phyloP scores from a whole-genome alignment of 352 stramenopile species.

The Phytopythium delawarense region DNA sequence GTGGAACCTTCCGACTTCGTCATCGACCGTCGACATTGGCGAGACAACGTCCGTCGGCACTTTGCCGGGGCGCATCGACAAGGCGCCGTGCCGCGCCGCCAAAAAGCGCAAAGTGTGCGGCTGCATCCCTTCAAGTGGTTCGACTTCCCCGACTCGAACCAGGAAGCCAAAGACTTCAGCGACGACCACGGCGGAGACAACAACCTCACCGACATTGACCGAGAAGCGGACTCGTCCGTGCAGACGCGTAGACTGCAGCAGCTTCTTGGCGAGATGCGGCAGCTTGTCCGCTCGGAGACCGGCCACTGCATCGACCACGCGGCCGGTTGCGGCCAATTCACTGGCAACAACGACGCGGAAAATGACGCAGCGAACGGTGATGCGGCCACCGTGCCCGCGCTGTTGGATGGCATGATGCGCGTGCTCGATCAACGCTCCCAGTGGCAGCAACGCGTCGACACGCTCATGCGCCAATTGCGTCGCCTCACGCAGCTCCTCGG shows the following conservation, averaged over 20 bases:
- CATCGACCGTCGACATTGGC: background rate
- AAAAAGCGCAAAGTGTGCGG: background rate
- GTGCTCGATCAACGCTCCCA: slow-evolving; percentile 13
- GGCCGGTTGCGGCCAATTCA: background rate
- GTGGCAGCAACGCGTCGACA: slow-evolving; percentile 10
- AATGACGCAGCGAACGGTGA: background rate
- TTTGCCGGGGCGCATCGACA: background rate
- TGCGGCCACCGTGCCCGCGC: background rate
- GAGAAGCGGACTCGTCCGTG: background rate
- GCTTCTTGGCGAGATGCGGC: slow-evolving; percentile 1
- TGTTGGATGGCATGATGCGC: slow-evolving; percentile 13
- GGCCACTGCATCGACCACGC: background rate
- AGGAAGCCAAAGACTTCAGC: background rate
- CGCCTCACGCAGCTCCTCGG: slow-evolving; percentile 16
- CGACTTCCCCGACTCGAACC: background rate
- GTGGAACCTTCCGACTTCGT: background rate
- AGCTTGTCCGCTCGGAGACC: background rate
- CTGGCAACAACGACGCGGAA: background rate
- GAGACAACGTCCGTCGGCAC: background rate
- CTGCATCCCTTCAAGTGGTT: slow-evolving; percentile 2
- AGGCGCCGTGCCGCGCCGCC: background rate
- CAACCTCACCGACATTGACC: background rate
- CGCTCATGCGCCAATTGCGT: slow-evolving; percentile 16
- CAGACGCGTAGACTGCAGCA: background rate
- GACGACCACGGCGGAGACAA: background rate